Conservation (phyloP, 2,329 filamentous ascomycete genomes). For the Nemania diffusa region DNA sequence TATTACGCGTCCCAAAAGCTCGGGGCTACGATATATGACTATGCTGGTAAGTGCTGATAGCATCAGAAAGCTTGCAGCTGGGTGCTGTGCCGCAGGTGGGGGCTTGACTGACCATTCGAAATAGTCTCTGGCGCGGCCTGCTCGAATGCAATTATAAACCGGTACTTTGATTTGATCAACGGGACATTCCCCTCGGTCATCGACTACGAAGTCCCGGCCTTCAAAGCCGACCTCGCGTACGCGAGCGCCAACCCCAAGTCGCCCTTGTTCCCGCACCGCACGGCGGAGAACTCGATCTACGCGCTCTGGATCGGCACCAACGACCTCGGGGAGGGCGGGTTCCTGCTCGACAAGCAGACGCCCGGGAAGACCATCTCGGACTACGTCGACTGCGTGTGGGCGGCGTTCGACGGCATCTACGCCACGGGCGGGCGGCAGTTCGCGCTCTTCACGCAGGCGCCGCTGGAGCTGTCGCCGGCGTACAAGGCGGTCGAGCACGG, state of each 20-base stretch:
- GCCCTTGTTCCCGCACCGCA: conserved; percentile 57
- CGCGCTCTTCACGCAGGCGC: conserved; percentile 75
- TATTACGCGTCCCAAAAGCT: conserved; percentile 71
- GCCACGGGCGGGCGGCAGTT: conserved; percentile 74
- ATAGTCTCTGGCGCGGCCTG: conserved; percentile 75
- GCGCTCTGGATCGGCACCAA: conserved; percentile 85
- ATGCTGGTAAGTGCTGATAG: conserved; percentile 59
- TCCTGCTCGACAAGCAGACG: conserved; percentile 72
- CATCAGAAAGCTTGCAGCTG: not conserved
- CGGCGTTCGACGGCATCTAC: conserved; percentile 71
- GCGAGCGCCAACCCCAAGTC: conserved; percentile 39
- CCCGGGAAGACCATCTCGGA: conserved; percentile 66
- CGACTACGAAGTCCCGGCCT: conserved; percentile 70
- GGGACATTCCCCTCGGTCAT: conserved; percentile 69
- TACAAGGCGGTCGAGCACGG: conserved; percentile 65
- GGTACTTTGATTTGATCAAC: conserved; percentile 62
- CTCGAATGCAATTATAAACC: conserved; percentile 73
- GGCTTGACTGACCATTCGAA: conserved; percentile 7
- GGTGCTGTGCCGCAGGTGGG: not conserved
- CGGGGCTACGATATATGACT: conserved; percentile 69
- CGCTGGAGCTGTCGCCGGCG: conserved; percentile 73
- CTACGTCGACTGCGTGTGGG: conserved; percentile 76
- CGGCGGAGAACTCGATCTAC: conserved; percentile 73
- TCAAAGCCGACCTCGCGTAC: conserved; percentile 60
- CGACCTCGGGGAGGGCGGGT: conserved; percentile 74